Evolutionary conservation across 1,284 basidiomycete genomes (phyloP).

Genomic region (Puccinia polysora): DNA sequence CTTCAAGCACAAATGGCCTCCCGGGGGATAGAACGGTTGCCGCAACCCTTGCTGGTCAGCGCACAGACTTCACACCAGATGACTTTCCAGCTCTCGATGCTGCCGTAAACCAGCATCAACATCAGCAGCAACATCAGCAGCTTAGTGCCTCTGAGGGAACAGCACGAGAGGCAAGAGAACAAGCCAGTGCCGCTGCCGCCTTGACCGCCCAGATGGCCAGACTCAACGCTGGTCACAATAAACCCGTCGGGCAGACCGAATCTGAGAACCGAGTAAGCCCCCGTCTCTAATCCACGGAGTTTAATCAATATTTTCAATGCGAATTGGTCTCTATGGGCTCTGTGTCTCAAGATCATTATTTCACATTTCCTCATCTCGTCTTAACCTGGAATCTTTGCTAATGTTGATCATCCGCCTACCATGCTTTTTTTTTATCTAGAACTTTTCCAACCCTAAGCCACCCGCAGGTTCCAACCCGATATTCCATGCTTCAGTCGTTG

Average conservation of each 20-base stretch:
- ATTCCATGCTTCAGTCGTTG: conserved; percentile 29
- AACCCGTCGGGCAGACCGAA: neutral
- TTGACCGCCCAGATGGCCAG: conserved; percentile 19
- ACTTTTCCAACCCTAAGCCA: conserved; percentile 23
- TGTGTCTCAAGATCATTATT: too few species aligned
- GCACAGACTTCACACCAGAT: conserved; percentile 22
- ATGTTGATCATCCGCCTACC: neutral
- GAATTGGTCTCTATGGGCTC: neutral
- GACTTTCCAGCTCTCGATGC: conserved; percentile 26
- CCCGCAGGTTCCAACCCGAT: conserved; percentile 8
- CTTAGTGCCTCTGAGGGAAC: neutral
- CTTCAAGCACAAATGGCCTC: neutral
- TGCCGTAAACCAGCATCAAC: neutral
- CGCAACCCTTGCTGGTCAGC: neutral
- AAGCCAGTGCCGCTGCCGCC: conserved; percentile 25
- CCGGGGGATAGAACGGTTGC: neutral
- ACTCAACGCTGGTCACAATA: conserved; percentile 9
- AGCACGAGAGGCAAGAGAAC: conserved; percentile 15
- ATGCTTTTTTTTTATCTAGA: too few species aligned
- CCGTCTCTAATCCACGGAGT: neutral
- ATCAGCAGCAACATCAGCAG: conserved; percentile 3
- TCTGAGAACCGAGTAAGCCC: neutral
- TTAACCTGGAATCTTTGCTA: neutral
- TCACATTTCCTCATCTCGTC: neutral
- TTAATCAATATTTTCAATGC: neutral